Percentiles rank a stretch among this genome's conserved stretches.
phyloP scores from a whole-genome alignment of 2,329 filamentous ascomycete species.

The Moelleriella libera region DNA sequence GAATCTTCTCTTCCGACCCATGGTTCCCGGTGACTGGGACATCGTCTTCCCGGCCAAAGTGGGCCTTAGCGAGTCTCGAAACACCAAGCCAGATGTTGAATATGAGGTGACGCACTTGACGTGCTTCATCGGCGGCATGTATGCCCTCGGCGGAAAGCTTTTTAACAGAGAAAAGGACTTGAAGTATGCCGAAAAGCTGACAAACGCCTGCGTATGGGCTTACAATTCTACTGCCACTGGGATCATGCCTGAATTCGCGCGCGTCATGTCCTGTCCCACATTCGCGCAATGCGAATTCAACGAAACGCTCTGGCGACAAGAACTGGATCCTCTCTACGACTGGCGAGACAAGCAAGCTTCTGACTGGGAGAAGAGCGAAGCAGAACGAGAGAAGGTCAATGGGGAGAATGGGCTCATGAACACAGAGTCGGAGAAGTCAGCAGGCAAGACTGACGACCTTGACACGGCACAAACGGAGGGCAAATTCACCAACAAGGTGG shows the following conservation, averaged over 20 bases:
- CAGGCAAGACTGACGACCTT: too few species aligned
- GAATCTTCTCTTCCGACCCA: constrained; percentile 64
- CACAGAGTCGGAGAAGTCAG: neutral
- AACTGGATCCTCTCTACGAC: constrained; percentile 29
- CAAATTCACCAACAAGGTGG: neutral
- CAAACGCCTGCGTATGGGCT: constrained; percentile 41
- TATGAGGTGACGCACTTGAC: constrained; percentile 52
- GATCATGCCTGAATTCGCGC: constrained; percentile 47
- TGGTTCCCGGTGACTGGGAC: constrained; percentile 52
- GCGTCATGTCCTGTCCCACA: constrained; percentile 30
- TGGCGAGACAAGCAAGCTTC: constrained; percentile 28
- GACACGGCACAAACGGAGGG: too few species aligned
- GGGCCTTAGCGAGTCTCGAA: constrained; percentile 27
- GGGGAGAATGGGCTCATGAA: neutral
- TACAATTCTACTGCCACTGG: constrained; percentile 37
- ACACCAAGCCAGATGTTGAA: constrained; percentile 25
- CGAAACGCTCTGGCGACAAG: constrained; percentile 31
- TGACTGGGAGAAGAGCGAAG: constrained; percentile 29
- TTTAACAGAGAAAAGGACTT: constrained; percentile 32
- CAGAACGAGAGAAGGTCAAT: constrained; percentile 16
- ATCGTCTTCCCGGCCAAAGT: constrained; percentile 61
- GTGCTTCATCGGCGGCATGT: constrained; percentile 54
- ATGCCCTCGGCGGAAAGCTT: constrained; percentile 45
- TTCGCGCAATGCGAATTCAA: constrained; percentile 36
- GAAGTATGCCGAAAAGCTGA: constrained; percentile 29